Conservation (phyloP, 805 yeast genomes). For the Teunomyces cretensis region DNA sequence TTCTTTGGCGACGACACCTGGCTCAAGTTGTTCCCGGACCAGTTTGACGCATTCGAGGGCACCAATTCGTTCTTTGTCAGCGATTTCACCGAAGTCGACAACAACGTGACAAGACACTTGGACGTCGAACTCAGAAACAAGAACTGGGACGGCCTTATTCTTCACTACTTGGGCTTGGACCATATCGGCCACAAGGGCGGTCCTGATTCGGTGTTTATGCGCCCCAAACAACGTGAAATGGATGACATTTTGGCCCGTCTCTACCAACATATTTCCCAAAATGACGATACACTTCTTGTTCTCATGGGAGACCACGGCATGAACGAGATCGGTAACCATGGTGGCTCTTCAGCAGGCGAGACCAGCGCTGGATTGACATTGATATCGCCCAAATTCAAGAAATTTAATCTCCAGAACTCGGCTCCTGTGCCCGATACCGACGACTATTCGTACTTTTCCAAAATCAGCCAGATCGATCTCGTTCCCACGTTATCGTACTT, state of each 20-base stretch:
- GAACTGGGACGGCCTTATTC: conserved; percentile 80
- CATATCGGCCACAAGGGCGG: conserved; percentile 99
- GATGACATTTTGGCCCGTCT: conserved; percentile 60
- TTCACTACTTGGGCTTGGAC: conserved; percentile 92
- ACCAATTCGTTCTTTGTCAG: conserved; percentile 93
- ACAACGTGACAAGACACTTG: conserved; percentile 87
- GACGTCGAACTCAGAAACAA: conserved; percentile 50
- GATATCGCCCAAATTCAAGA: conserved; percentile 57
- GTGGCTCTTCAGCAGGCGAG: conserved; percentile 92
- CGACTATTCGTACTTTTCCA: conserved; percentile 52
- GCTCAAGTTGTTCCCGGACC: conserved; percentile 81
- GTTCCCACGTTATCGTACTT: conserved; percentile 69
- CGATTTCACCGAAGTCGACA: conserved; percentile 92
- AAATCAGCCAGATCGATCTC: conserved; percentile 65
- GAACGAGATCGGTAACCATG: conserved; percentile 95
- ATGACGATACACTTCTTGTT: conserved; percentile 58
- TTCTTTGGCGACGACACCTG: conserved; percentile 98
- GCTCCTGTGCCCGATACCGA: conserved; percentile 41
- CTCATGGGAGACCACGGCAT: conserved; percentile 94
- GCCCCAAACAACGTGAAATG: conserved; percentile 81
- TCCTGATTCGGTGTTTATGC: conserved; percentile 78
- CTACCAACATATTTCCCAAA: conserved; percentile 29
- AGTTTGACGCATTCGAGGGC: conserved; percentile 72
- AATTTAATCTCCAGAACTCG: conserved; percentile 5
- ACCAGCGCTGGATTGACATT: conserved; percentile 82